phyloP scores from a whole-genome alignment of 2,329 filamentous ascomycete genomes.

The Talaromyces marneffei region DNA sequence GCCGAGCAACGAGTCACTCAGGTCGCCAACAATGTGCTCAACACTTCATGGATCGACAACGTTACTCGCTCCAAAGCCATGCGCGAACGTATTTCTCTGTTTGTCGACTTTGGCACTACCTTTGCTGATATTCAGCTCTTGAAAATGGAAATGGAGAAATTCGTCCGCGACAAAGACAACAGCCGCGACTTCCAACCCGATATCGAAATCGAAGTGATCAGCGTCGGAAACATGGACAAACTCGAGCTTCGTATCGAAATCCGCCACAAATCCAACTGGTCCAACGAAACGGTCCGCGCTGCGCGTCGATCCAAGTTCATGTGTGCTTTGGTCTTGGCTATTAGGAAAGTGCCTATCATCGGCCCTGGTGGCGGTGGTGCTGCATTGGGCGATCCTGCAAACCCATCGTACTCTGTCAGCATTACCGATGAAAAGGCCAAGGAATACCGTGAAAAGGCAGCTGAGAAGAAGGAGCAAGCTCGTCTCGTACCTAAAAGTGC shows the following conservation, averaged over 20 bases:
- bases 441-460: slow-evolving; percentile 55
- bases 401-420: slow-evolving; percentile 74
- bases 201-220: slow-evolving; percentile 68
- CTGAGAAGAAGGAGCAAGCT: slow-evolving; percentile 56
- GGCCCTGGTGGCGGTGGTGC: slow-evolving; percentile 67
- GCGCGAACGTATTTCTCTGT: slow-evolving; percentile 75
- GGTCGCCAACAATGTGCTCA: slow-evolving; percentile 86
- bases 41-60: slow-evolving; percentile 93
- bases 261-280: slow-evolving; percentile 88
- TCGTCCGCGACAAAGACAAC: slow-evolving; percentile 79
- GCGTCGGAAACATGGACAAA: slow-evolving; percentile 82
- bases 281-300: slow-evolving; percentile 75
- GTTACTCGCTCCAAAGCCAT: slow-evolving; percentile 85
- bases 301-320: slow-evolving; percentile 91
- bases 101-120: slow-evolving; percentile 76
- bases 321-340: slow-evolving; percentile 78
- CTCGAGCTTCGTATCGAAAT: slow-evolving; percentile 76
- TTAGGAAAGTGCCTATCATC: slow-evolving; percentile 82
- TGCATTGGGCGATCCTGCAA: slow-evolving; percentile 56
- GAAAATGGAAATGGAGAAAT: slow-evolving; percentile 75
- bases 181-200: slow-evolving; percentile 85
- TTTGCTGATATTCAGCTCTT: slow-evolving; percentile 87
- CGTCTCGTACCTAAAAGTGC: slow-evolving; percentile 56
- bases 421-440: slow-evolving; percentile 65
- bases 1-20: slow-evolving; percentile 72